phyloP scores from a whole-genome alignment of 306 rosid species.

The Dalbergia cultrata region DNA sequence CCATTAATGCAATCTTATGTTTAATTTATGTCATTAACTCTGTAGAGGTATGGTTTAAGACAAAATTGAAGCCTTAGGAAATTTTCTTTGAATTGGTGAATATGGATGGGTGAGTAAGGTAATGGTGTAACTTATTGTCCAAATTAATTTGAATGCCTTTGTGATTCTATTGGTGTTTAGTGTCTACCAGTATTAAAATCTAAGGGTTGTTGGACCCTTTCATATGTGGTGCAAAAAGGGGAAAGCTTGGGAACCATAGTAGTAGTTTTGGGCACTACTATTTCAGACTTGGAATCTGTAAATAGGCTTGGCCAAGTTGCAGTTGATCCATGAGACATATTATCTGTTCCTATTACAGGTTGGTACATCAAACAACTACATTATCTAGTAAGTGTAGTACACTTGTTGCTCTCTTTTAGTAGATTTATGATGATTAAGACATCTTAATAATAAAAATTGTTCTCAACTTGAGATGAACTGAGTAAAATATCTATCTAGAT shows the following conservation, averaged over 20 bases:
- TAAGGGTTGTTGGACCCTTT: background rate
- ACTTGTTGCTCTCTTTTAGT: background rate
- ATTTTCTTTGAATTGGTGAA: constrained; percentile 98
- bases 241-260: constrained; percentile 50
- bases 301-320: constrained; percentile 45
- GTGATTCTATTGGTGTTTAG: background rate
- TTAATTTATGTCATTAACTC: constrained; percentile 31
- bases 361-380: background rate
- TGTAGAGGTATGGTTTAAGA: constrained; percentile 98
- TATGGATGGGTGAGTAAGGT: constrained; percentile 99
- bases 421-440: background rate
- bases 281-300: constrained; percentile 50
- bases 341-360: constrained; percentile 42
- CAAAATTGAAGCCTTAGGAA: constrained; percentile 96
- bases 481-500: background rate
- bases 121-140: constrained; percentile 11
- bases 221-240: constrained; percentile 60
- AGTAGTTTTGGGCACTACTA: constrained; percentile 35
- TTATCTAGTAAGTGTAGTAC: background rate
- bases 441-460: background rate
- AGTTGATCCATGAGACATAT: constrained; percentile 51
- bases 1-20: constrained; percentile 25
- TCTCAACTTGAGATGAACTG: constrained; percentile 6
- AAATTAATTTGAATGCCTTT: constrained; percentile 12
- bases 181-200: no score